Conservation (phyloP, 495 filamentous ascomycete genomes). For the Tetracladium setigerum region DNA sequence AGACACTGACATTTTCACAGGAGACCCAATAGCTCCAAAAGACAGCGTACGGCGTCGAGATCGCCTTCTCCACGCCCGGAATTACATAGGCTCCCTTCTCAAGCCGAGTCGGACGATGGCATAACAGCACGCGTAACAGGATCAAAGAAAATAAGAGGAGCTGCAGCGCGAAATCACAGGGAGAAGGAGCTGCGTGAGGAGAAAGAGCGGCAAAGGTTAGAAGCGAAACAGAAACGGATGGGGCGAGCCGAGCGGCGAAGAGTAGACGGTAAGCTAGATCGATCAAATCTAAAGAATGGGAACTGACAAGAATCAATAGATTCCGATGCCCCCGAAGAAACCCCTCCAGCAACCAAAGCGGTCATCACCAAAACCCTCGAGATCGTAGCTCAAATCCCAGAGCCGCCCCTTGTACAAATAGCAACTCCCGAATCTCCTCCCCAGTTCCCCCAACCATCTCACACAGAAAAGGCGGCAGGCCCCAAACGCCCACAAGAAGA, state of each 20-base stretch:
- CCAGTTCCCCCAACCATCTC: constrained; percentile 30
- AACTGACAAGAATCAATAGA: constrained; percentile 35
- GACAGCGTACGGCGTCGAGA: constrained; percentile 69
- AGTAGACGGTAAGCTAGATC: constrained; percentile 57
- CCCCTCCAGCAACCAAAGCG: constrained; percentile 37
- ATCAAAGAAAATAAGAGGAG: constrained; percentile 56
- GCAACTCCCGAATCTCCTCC: constrained; percentile 28
- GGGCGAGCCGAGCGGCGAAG: constrained; percentile 63
- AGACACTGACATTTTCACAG: constrained; percentile 18
- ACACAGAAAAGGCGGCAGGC: constrained; percentile 52
- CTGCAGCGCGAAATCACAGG: constrained; percentile 57
- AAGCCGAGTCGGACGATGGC: constrained; percentile 68
- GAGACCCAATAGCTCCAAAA: constrained; percentile 44
- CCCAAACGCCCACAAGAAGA: constrained; percentile 55
- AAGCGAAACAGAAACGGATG: constrained; percentile 68
- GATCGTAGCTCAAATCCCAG: constrained; percentile 11
- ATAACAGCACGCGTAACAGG: constrained; percentile 33
- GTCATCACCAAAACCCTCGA: constrained; percentile 25
- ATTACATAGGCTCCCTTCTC: constrained; percentile 37
- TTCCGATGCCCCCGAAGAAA: constrained; percentile 54
- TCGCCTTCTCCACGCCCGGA: constrained; percentile 51
- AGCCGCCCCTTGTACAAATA: constrained; percentile 25
- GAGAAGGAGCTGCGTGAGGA: constrained; percentile 72
- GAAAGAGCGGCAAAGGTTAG: constrained; percentile 56
- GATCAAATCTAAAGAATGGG: constrained; percentile 10